Base-by-base conservation (phyloP, 176 grass and related monocot species). In the Aegilops tauschii region DNA sequence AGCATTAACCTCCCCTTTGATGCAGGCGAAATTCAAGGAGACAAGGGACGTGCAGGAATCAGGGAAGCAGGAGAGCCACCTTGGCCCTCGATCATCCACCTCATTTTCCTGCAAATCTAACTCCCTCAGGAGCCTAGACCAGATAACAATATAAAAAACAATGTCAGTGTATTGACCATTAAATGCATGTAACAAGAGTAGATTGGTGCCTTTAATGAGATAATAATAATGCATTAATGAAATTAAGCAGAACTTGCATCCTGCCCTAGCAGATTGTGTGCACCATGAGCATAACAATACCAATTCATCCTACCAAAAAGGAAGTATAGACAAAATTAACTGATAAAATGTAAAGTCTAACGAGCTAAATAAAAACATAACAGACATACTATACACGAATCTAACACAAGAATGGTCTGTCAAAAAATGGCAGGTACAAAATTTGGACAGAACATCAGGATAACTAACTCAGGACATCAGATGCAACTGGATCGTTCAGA, bases 51-150 rank as follows among this genome's bases (percentile, higher is more conserved):
- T 95, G 83, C 89, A 95, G 66, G 93, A 93, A 83, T 97, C 91
- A 76, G 91, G 93, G 87, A 97, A 97, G 93, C 91, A 90, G 36
- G 71, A 86, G 23, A 97, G 91, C 95, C 95, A 97, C 59, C 90
- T 88, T 62, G 89, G 83, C 82, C 93, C 93, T 77, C 82, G 91
- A 89, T 97, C 95, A 20, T 95, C 93, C 85, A 97, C 82, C 25
- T 97, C 92, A 91, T 95, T 97, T 93, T 97, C 95, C 84, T 97
- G 95, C 85, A 97, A 92, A 91, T 97, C 95, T 76, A 97, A 77
- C 80, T 97, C 93, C 80, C 82, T 90, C 63, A 97, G 86, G 52
- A 79, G 52, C 81, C 95, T 97, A 80, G 32, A 65, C 30, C 18
- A 88, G 49, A 56, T 21, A 83, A 25, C 21, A 78, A 56, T 16